Evolutionary conservation across 2,329 filamentous ascomycete species (phyloP), one percentile per base, ranked within the genome.

Genomic region (Pyricularia sp.): DNA sequence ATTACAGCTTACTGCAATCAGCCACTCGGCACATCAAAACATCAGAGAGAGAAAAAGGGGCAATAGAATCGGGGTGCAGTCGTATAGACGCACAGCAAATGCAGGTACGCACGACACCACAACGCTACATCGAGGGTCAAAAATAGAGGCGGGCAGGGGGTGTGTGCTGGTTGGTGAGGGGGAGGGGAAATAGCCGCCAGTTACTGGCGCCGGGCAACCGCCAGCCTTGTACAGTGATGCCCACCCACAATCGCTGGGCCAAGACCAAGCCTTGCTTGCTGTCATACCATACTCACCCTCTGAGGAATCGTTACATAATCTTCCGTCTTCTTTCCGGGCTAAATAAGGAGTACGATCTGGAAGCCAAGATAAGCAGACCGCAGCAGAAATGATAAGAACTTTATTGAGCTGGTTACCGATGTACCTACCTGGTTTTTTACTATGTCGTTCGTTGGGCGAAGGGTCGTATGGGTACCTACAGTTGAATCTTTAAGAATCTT

Each of bases 321-420:
- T 64, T 64, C 63, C 63, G 63, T 59, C 22, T 57, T 24, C 24
- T 35, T 64, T 60, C 63, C 63, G 55, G 26, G 31, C 63, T 64
- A 64, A 64, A 60, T 60, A 55, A 33, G 55, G 55, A 64, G 30
- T 35, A 30, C 28, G 53, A 59, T 24, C n/a, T 12, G 44, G 55
- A 60, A 31, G 19, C 31, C 10, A 55, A 62, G 55, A 30, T 28
- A 28, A 28, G 55, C 55, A 59, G 55, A 28, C 12, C 10, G 53
- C 53, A 57, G 53, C 22, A 28, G 13, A n/a, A 16, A 30, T 2
- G 16, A 59, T 28, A 59, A 16, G 55, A 59, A 49, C 16, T 49
- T 49, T n/a, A 49, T 49, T n/a, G 40, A 49, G 40, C 40, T 49
- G 16, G 16, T 19, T n/a, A n/a, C 40, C 40, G n/a, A 49, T 49